A percentile compares a stretch with the other conserved stretches of the same genome.
Conservation (phyloP, 164 flowering plant species). For the Tetracentron sinense region DNA sequence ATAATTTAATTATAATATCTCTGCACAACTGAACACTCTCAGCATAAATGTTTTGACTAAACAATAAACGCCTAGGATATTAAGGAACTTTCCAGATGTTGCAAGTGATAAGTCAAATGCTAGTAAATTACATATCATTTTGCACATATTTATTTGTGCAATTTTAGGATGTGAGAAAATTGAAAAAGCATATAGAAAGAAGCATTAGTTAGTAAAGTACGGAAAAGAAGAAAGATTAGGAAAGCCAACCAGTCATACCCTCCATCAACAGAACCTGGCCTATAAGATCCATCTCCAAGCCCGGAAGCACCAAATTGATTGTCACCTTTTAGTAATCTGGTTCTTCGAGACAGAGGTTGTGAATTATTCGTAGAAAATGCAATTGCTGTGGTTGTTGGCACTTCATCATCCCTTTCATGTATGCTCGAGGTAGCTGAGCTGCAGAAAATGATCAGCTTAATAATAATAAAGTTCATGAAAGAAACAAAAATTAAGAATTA, state of each 20-base stretch:
- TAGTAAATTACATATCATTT: neutral
- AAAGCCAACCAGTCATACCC: constrained; percentile 34
- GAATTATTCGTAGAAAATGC: constrained; percentile 48
- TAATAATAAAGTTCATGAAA: constrained; percentile 7
- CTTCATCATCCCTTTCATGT: constrained; percentile 73
- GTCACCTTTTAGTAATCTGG: constrained; percentile 65
- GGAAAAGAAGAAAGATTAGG: neutral
- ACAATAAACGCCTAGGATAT: neutral
- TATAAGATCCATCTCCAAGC: constrained; percentile 48
- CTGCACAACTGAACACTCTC: too few species aligned
- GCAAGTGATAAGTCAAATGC: neutral
- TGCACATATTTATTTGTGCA: too few species aligned
- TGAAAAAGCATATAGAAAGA: neutral
- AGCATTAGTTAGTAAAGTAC: neutral
- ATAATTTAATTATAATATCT: too few species aligned
- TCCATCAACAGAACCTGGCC: constrained; percentile 67
- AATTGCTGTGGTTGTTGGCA: constrained; percentile 59
- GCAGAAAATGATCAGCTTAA: constrained; percentile 30
- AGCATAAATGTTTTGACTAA: neutral
- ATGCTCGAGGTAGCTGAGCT: constrained; percentile 59
- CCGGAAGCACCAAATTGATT: constrained; percentile 45
- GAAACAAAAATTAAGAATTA: neutral
- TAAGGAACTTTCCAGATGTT: neutral
- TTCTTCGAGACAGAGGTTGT: constrained; percentile 82
- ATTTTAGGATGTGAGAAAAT: too few species aligned